Conservation (phyloP, 805 yeast species). For the Yarrowia sp. region DNA sequence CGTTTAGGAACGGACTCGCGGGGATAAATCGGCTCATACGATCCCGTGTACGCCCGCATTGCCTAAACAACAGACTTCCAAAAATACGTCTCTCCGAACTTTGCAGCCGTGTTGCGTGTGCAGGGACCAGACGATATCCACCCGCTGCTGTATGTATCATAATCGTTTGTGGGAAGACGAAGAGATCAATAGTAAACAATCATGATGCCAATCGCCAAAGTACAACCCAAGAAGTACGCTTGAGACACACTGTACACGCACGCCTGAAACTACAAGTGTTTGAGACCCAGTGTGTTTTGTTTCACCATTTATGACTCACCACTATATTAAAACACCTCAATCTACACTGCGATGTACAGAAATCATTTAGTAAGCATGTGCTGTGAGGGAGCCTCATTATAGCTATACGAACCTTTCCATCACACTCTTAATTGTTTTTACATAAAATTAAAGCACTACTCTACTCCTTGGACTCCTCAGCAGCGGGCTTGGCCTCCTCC, state of each 20-base stretch:
- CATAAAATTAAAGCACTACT: slow-evolving; percentile 24
- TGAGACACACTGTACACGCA: background rate
- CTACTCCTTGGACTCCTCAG: slow-evolving; percentile 25
- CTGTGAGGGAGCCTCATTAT: slow-evolving; percentile 19
- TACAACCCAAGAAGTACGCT: too few species aligned
- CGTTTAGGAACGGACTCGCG: background rate
- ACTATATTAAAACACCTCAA: background rate
- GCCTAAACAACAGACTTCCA: background rate
- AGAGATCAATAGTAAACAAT: too few species aligned
- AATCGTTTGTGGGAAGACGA: too few species aligned
- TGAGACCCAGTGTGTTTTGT: background rate
- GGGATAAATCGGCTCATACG: background rate
- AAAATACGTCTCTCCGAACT: background rate
- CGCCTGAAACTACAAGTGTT: background rate
- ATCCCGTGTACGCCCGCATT: background rate
- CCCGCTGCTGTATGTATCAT: too few species aligned
- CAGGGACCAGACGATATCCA: background rate
- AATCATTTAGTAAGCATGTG: background rate
- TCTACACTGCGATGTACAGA: background rate
- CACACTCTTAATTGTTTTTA: slow-evolving; percentile 25
- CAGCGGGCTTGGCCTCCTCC: slow-evolving; percentile 35
- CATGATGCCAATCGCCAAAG: too few species aligned
- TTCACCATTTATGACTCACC: background rate
- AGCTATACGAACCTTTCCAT: slow-evolving; percentile 24
- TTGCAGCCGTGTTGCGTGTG: background rate